Percentiles rank a stretch among this genome's conserved stretches.
Conservation (phyloP, 352 stramenopile genomes). For the Globisporangium canariense region DNA sequence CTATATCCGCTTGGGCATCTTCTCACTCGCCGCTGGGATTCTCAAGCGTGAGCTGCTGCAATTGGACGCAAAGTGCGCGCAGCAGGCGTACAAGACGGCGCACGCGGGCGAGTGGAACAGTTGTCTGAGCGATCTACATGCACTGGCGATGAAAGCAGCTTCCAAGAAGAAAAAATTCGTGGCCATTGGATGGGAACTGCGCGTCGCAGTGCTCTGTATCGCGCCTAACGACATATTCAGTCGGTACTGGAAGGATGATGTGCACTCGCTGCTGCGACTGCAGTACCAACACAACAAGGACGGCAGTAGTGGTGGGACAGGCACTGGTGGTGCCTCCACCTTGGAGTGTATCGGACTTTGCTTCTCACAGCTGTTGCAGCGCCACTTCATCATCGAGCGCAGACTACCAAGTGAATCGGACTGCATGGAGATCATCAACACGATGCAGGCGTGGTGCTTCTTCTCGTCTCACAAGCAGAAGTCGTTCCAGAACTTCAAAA, state of each 20-base stretch:
- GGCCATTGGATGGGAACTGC: conserved; percentile 44
- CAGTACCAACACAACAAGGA: conserved; percentile 77
- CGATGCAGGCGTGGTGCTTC: conserved; percentile 73
- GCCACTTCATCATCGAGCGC: conserved; percentile 39
- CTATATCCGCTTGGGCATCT: conserved; percentile 33
- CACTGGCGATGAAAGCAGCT: conserved; percentile 40
- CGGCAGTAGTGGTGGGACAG: conserved; percentile 13
- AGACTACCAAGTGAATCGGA: conserved; percentile 45
- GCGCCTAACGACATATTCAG: conserved; percentile 60
- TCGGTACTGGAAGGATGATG: conserved; percentile 73
- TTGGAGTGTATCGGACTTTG: conserved; percentile 26
- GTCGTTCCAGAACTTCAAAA: conserved; percentile 31
- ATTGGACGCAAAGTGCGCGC: conserved; percentile 21
- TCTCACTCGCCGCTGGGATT: conserved; percentile 37
- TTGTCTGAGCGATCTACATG: conserved; percentile 57
- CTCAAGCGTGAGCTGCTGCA: conserved; percentile 38
- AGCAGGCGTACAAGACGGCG: conserved; percentile 20
- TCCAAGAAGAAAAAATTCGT: conserved; percentile 39
- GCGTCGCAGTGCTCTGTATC: conserved; percentile 42
- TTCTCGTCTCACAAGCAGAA: conserved; percentile 51
- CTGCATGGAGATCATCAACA: conserved; percentile 84
- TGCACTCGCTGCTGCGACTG: conserved; percentile 43
- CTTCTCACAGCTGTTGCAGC: conserved; percentile 41
- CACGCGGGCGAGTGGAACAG: conserved; percentile 60
- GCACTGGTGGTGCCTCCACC: conserved; percentile 14